Evolutionary conservation across 305 asterid species (phyloP), one percentile per base, ranked within the genome.

Genomic region (Solanum hybrid): DNA sequence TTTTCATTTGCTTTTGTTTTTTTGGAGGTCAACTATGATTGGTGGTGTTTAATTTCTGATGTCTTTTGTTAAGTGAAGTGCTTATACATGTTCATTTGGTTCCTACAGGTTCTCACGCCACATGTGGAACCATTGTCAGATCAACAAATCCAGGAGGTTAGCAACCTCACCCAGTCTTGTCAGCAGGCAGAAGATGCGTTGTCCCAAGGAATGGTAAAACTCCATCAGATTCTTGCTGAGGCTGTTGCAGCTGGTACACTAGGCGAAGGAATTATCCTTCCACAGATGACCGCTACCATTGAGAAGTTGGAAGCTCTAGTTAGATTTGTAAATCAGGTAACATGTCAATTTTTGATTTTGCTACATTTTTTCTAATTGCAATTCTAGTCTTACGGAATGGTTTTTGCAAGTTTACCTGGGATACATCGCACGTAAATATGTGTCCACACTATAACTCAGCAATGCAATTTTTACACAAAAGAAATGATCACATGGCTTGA

Each of bases 181-280:
- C 98, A 95, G 91, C 99, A 97, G 94, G 97, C 97, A n/a, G 99
- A 97, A 88, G 98, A 97, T 90, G 98, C 99, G 17, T 90, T 97
- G 88, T 92, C 99, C 26, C 98, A 94, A 89, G 99, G 98, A 88
- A 92, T 95, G 97, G 98, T 95, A 4, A 97, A 93, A 91, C 95
- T 95, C 76, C 96, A 94, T 79, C 92, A 93, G 38, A 89, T 91
- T 89, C 90, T 95, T n/a, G 93, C 93, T 3, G 95, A 94, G 84
- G 91, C 95, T 51, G 90, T 97, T 88, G 94, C 95, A 66, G 88
- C 91, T 7, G 96, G 94, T 87, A 92, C 81, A 45, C 92, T 94
- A 10, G 94, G 92, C 2, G 95, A 97, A 13, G 95, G 92, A 12
- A 91, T 91, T 94, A 93, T 92, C 91, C 94, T 93, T 79, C 95